phyloP scores from a whole-genome alignment of 1,139 yeast genomes.

The Diutina siamensis region DNA sequence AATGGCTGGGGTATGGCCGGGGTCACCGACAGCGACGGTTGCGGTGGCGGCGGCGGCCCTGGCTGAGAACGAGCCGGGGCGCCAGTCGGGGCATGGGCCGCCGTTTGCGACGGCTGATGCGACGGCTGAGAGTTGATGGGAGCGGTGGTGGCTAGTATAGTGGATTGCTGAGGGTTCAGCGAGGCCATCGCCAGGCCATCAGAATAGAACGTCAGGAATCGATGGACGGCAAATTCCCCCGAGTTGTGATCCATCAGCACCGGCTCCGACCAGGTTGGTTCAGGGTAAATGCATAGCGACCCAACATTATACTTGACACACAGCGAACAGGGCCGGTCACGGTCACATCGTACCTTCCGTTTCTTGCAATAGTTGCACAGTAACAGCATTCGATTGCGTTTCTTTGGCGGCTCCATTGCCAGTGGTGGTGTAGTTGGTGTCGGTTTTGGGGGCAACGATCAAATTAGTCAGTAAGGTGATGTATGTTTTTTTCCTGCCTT shows the following conservation, averaged over 20 bases:
- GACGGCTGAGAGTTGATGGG: too few species aligned
- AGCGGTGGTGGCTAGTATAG: too few species aligned
- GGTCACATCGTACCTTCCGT: slow-evolving; percentile 21
- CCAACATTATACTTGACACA: slow-evolving; percentile 17
- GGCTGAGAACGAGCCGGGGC: too few species aligned
- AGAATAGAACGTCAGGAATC: background rate
- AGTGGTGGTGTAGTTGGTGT: background rate
- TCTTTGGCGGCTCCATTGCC: slow-evolving; percentile 8
- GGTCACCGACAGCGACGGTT: too few species aligned
- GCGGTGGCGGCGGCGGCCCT: too few species aligned
- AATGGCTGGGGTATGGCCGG: too few species aligned
- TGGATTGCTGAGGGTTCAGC: too few species aligned
- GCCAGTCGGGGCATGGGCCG: too few species aligned
- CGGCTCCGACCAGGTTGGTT: slow-evolving; percentile 7
- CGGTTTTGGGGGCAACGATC: too few species aligned
- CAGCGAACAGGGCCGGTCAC: slow-evolving; percentile 18
- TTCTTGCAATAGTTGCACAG: slow-evolving; percentile 20
- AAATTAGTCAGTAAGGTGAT: background rate
- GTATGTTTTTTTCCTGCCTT: background rate
- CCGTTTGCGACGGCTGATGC: too few species aligned
- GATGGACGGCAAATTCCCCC: background rate
- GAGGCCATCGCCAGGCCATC: too few species aligned
- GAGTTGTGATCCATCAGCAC: background rate
- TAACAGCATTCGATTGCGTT: slow-evolving; percentile 19
- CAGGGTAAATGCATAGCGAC: slow-evolving; percentile 21